phyloP scores from a whole-genome alignment of 768 basidiomycete species.

The Mycena crocata region DNA sequence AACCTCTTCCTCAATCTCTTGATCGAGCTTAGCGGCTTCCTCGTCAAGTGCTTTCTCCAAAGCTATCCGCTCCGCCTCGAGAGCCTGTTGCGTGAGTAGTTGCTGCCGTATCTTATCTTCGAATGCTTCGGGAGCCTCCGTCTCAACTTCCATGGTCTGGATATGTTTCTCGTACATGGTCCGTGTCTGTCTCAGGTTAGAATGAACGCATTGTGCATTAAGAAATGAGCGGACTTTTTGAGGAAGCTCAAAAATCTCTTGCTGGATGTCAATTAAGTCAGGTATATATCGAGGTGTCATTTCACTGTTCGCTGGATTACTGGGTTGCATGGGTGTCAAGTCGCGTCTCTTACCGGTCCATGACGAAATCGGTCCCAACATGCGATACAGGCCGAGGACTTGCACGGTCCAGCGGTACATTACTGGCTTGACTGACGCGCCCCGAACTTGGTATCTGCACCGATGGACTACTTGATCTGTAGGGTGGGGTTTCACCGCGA shows the following conservation, averaged over 20 bases:
- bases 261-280: conserved; percentile 90
- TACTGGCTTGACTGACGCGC: conserved; percentile 77
- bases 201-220: neutral
- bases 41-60: conserved; percentile 86
- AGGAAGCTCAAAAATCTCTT: conserved; percentile 91
- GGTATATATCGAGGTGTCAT: conserved; percentile 73
- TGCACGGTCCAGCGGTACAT: conserved; percentile 62
- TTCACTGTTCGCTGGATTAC: conserved; percentile 51
- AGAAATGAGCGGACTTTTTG: conserved; percentile 66
- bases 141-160: conserved; percentile 78
- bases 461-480: conserved; percentile 57
- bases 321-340: conserved; percentile 1
- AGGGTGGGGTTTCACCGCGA: conserved; percentile 75
- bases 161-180: conserved; percentile 89
- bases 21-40: conserved; percentile 85
- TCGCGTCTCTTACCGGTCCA: conserved; percentile 67
- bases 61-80: conserved; percentile 74
- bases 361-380: conserved; percentile 68
- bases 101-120: conserved; percentile 85
- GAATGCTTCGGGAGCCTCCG: conserved; percentile 58
- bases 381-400: conserved; percentile 35
- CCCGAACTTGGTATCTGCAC: conserved; percentile 61
- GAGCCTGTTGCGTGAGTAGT: conserved; percentile 72
- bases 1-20: conserved; percentile 89
- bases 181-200: conserved; percentile 60